A percentile compares a stretch with the other conserved stretches of the same genome.
These are phyloP conservation scores for Chlamydomonas reinhardtii DNA, from an alignment of 163 green algal genomes.

Conservation along the genomic window DNA sequence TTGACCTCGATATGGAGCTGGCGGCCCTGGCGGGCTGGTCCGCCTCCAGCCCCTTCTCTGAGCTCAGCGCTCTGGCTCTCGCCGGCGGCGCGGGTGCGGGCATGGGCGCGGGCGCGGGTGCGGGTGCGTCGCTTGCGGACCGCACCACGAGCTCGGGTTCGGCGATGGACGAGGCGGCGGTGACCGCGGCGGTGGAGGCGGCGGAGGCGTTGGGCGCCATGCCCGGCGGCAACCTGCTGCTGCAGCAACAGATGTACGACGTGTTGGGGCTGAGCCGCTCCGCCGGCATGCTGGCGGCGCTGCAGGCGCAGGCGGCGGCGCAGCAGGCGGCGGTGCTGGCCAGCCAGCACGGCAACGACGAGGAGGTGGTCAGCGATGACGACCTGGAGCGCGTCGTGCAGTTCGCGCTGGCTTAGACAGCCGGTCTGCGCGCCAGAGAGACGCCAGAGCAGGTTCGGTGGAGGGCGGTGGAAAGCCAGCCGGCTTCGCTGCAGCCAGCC, in stretches of 20 bases:
- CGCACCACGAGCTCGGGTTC: neutral
- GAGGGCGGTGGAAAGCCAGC: too few species aligned
- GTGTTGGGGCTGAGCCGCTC: conserved; percentile 33
- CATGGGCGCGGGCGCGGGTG: too few species aligned
- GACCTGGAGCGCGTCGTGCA: conserved; percentile 36
- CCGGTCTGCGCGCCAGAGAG: too few species aligned
- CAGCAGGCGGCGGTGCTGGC: neutral
- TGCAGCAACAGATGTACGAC: conserved; percentile 42
- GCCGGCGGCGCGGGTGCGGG: too few species aligned
- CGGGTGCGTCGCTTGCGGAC: neutral
- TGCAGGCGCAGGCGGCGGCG: neutral
- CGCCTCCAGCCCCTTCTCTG: too few species aligned
- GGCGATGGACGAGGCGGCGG: neutral
- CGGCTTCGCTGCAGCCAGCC: too few species aligned
- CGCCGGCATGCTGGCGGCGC: neutral
- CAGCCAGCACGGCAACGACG: neutral
- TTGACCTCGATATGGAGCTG: neutral
- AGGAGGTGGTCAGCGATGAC: conserved; percentile 18
- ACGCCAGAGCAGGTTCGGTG: too few species aligned
- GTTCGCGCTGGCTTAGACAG: conserved; percentile 16
- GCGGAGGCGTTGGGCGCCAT: conserved; percentile 27
- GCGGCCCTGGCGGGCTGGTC: neutral
- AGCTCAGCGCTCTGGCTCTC: neutral
- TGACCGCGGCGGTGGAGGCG: conserved; percentile 21
- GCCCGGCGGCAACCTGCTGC: conserved; percentile 21